Percentiles rank a stretch among this genome's conserved stretches.
Conservation (phyloP, 2,329 filamentous ascomycete species). For the Claviceps lovelessii region DNA sequence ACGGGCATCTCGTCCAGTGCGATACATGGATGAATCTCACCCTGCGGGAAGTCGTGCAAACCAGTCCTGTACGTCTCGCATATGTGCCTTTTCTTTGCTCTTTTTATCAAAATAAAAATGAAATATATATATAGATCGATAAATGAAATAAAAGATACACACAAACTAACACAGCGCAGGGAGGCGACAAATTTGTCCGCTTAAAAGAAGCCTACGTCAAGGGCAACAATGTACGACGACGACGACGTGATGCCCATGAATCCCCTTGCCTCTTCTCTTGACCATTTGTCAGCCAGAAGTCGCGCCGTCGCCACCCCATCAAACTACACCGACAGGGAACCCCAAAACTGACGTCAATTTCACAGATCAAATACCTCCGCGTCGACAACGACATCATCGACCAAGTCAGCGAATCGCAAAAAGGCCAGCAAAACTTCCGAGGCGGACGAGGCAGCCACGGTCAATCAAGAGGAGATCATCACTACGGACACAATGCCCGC, state of each 20-base stretch:
- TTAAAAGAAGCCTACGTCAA: conserved; percentile 91
- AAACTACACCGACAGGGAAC: background rate
- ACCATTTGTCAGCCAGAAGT: background rate
- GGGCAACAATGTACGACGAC: conserved; percentile 67
- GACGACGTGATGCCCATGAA: too few relatives aligned
- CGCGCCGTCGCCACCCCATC: background rate
- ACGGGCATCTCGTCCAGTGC: conserved; percentile 89
- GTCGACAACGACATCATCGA: conserved; percentile 96
- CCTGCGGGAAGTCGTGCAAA: conserved; percentile 92
- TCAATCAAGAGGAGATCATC: conserved; percentile 38
- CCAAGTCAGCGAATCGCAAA: conserved; percentile 81
- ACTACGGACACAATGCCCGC: conserved; percentile 38
- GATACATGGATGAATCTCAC: conserved; percentile 99
- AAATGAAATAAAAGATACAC: background rate
- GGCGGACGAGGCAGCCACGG: conserved; percentile 50
- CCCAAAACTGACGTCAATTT: background rate
- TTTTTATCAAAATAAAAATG: too few relatives aligned
- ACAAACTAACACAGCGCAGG: conserved; percentile 28
- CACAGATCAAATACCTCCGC: conserved; percentile 90
- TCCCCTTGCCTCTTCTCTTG: background rate
- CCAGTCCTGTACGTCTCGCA: conserved; percentile 50
- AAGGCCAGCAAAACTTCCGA: conserved; percentile 50
- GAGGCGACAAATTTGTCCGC: conserved; percentile 86
- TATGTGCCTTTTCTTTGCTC: too few relatives aligned
- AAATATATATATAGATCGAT: too few relatives aligned